phyloP scores from a whole-genome alignment of 2,329 filamentous ascomycete species.

The Ceratocystiopsis minuta region DNA sequence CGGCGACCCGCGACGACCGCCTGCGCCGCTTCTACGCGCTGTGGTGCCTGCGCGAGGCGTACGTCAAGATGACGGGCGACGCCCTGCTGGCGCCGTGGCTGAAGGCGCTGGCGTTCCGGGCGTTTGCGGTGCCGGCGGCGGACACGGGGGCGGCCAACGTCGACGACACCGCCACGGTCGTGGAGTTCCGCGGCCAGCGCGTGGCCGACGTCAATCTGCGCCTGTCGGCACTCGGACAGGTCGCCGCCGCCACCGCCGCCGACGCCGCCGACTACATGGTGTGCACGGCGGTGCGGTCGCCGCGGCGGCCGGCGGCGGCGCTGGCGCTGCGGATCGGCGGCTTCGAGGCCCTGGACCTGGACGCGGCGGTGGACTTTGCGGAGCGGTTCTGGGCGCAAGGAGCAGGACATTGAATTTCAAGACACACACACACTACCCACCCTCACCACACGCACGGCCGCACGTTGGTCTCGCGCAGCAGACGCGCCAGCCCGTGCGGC shows the following conservation, averaged over 20 bases:
- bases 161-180: slow-evolving; percentile 16
- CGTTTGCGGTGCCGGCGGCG: slow-evolving; percentile 36
- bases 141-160: slow-evolving; percentile 4
- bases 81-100: slow-evolving; percentile 60
- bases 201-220: slow-evolving; percentile 25
- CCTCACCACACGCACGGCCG: slow-evolving; percentile 1
- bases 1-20: slow-evolving; percentile 43
- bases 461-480: slow-evolving; percentile 4
- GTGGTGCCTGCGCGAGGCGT: slow-evolving; percentile 66
- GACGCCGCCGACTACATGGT: slow-evolving; percentile 36
- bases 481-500: slow-evolving; percentile 4
- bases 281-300: slow-evolving; percentile 30
- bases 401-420: no score
- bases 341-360: no score
- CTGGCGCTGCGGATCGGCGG: slow-evolving; percentile 1
- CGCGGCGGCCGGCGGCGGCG: slow-evolving; percentile 18
- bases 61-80: slow-evolving; percentile 69
- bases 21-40: slow-evolving; percentile 57
- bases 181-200: slow-evolving; percentile 21
- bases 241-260: no score
- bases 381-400: no score
- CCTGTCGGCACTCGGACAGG: slow-evolving; percentile 22
- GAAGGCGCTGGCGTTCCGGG: slow-evolving; percentile 47
- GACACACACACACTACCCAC: no score
- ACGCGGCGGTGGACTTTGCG: no score